Conservation (phyloP, 1,139 yeast species). For the Hanseniaspora uvarum region DNA sequence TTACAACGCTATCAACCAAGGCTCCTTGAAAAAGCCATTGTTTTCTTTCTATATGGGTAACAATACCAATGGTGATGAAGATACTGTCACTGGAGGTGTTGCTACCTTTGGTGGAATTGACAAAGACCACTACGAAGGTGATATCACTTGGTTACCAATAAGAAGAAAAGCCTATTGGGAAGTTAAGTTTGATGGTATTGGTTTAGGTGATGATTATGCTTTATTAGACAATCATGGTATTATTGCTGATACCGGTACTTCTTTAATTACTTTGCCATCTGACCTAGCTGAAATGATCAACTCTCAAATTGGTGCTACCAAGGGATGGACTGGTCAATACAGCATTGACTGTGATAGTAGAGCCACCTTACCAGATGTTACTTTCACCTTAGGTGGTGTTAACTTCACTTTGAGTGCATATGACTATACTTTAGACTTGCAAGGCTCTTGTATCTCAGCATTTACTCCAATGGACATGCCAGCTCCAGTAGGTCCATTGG, state of each 20-base stretch:
- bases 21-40: slow-evolving; percentile 68
- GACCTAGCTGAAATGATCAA: slow-evolving; percentile 90
- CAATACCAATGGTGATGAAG: slow-evolving; percentile 35
- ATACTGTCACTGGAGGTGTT: slow-evolving; percentile 64
- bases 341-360: slow-evolving; percentile 78
- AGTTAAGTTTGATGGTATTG: slow-evolving; percentile 80
- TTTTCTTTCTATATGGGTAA: slow-evolving; percentile 89
- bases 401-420: slow-evolving; percentile 79
- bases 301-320: slow-evolving; percentile 91
- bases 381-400: slow-evolving; percentile 78
- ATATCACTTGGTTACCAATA: slow-evolving; percentile 88
- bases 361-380: slow-evolving; percentile 76
- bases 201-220: slow-evolving; percentile 85
- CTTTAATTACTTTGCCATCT: slow-evolving; percentile 86
- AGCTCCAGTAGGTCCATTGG: slow-evolving; percentile 89
- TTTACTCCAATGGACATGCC: slow-evolving; percentile 98
- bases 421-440: slow-evolving; percentile 85
- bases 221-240: slow-evolving; percentile 78
- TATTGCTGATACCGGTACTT: slow-evolving; percentile 97
- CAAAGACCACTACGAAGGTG: slow-evolving; percentile 60
- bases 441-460: slow-evolving; percentile 91
- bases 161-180: slow-evolving; percentile 99
- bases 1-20: slow-evolving; percentile 74
- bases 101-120: slow-evolving; percentile 95
- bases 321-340: slow-evolving; percentile 96